Evolutionary conservation across 2,329 filamentous ascomycete genomes (phyloP), one percentile per base, ranked within the genome.

Genomic region (Trichoderma lentiforme): DNA sequence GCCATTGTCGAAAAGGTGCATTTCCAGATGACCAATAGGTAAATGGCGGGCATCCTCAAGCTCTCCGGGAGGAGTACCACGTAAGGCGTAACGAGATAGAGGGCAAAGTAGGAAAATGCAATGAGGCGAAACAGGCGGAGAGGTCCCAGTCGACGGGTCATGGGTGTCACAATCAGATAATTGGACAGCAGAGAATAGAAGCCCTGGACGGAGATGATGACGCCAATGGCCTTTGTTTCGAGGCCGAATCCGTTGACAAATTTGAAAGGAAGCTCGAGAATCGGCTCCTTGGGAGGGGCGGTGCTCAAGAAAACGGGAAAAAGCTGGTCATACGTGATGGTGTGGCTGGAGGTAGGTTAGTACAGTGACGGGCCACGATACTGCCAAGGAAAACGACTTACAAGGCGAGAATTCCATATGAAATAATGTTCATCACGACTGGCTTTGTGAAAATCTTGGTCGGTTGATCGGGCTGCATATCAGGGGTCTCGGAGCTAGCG

Each of bases 241-340:
- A 97, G 88, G 30, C 90, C 93, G 76, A 98, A 95, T 21, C 96
- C 95, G 72, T 93, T 93, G 3, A 90, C 90, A 76, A 99, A 98
- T 76, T 92, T 92, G 85, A 99, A 96, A 0, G 95, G 95, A 2
- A 97, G 87, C 14, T 83, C 86, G 74, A 77, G 85, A 74, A 78
- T 88, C 81, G 78, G 87, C 79, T 77, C 86, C 80, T 84, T 76
- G 1, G 86, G 86, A 11, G 83, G 80, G 18, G 83, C 82, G 58
- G 93, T 93, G 81, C 93, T 95, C 78, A 99, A 89, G 76, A 99
- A 94, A 2, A 98, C 93, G 0, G 96, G 95, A 76, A 98, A 91
- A 63, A 98, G 88, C 78, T 97, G 93, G 82, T 99, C 96, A 77
- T 97, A 96, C 0, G 95, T 97, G 82, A 99, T 98, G 14, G 95